Base-by-base conservation (phyloP, 208 protist species). In the Acanthamoeba triangularis region DNA sequence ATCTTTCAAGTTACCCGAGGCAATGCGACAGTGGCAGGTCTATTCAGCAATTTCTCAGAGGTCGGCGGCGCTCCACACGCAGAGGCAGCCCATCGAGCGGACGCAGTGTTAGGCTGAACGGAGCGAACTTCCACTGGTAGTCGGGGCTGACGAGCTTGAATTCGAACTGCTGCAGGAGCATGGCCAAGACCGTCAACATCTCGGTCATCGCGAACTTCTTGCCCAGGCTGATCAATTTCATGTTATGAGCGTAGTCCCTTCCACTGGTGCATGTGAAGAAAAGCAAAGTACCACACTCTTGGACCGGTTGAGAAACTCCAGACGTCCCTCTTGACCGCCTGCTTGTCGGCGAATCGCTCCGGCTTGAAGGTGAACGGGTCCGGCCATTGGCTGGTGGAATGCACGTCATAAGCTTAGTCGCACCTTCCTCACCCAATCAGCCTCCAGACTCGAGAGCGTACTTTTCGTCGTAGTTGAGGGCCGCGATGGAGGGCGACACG, bases 141-240 rank as follows among this genome's bases (percentile, higher is more conserved):
- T 85, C 78, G 25, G 78, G 78, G 8, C 25, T 85, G 3, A 35
- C 11, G 4, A 85, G 78, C 47, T 85, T 8, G 47, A 85, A 59
- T 35, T 85, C 20, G 78, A 85, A 85, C 44, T 56, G 0, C 13
- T 85, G 35, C 1, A 85, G 0, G 7, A 85, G 18, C 41, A 85
- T n/a, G 2, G 78, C 78, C 78, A 85, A 16, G 41, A 59, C 47
- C 3, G 44, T 85, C 78, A 85, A 14, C 44, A 85, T 85, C 78
- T 85, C 78, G 6, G 78, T 85, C 37, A 59, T 85, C 25, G 78
- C 78, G n/a, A 85, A 85, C 47, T 85, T 85, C 78, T 85, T 85
- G 28, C 78, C 78, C 0, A 85, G 0, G 41, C 78, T 85, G 78
- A n/a, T n/a, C n/a, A n/a, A n/a, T n/a, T n/a, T n/a, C n/a, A n/a